These are phyloP conservation scores for Lactuca saligna DNA, from an alignment of 129 eudicot species.

Conservation along the genomic window DNA sequence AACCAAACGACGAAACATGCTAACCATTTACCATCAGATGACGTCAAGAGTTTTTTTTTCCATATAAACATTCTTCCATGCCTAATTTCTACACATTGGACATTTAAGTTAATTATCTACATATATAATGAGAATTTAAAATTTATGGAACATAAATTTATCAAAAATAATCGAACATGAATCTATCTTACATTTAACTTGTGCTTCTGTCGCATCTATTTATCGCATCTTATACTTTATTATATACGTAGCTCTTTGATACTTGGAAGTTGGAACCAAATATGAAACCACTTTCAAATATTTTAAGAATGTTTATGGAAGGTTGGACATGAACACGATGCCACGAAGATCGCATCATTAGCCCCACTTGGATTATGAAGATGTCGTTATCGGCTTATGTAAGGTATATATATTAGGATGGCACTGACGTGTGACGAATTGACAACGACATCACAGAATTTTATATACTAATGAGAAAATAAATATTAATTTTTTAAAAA, in stretches of 20 bases:
- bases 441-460: conserved; percentile 22
- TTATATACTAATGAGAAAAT: background rate
- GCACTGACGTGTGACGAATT: conserved; percentile 18
- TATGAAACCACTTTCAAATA: conserved; percentile 13
- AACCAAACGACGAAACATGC: background rate
- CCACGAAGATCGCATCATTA: conserved; percentile 47
- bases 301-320: conserved; percentile 28
- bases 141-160: background rate
- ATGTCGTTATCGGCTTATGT: conserved; percentile 33
- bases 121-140: background rate
- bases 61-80: background rate
- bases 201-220: background rate
- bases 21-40: background rate
- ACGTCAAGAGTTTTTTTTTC: too few species aligned
- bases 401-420: conserved; percentile 34
- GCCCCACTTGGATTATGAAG: conserved; percentile 31
- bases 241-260: background rate
- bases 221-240: conserved; percentile 13
- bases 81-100: background rate
- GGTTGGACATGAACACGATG: conserved; percentile 30
- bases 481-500: background rate
- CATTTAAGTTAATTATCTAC: background rate
- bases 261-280: background rate
- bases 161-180: background rate
- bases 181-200: background rate